These are phyloP conservation scores for Penicillium flavigenum DNA, from an alignment of 495 filamentous ascomycete species.

Conservation along the genomic window DNA sequence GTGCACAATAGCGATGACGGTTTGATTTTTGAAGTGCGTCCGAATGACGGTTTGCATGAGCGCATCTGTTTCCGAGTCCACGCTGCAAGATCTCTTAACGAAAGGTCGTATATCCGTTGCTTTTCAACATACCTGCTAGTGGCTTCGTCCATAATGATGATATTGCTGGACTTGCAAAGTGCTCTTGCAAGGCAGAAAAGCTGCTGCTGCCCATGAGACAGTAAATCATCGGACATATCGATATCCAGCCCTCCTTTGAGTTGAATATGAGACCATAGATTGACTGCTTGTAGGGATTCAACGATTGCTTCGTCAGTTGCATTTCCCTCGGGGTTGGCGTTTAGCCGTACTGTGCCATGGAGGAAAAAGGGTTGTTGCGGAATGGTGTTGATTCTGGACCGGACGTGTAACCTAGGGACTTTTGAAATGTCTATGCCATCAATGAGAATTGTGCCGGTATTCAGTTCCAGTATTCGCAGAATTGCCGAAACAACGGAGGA, in stretches of 20 bases:
- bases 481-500: constrained; percentile 43
- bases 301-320: constrained; percentile 39
- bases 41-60: constrained; percentile 37
- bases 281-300: constrained; percentile 35
- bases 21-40: constrained; percentile 28
- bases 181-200: constrained; percentile 50
- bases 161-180: constrained; percentile 23
- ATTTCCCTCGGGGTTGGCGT: constrained; percentile 40
- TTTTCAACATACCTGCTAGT: constrained; percentile 37
- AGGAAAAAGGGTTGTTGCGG: constrained; percentile 52
- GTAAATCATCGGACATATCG: constrained; percentile 35
- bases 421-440: constrained; percentile 47
- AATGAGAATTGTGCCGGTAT: constrained; percentile 39
- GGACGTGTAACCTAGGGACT: constrained; percentile 30
- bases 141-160: constrained; percentile 49
- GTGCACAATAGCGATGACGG: constrained; percentile 38
- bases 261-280: constrained; percentile 39
- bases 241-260: constrained; percentile 42
- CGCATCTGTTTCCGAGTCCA: constrained; percentile 34
- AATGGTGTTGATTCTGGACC: constrained; percentile 41
- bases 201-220: constrained; percentile 48
- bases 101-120: neutral
- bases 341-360: constrained; percentile 44
- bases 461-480: constrained; percentile 38
- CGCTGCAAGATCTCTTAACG: constrained; percentile 18